Base-by-base conservation (phyloP, 495 filamentous ascomycete genomes). In the Darksidea phi region DNA sequence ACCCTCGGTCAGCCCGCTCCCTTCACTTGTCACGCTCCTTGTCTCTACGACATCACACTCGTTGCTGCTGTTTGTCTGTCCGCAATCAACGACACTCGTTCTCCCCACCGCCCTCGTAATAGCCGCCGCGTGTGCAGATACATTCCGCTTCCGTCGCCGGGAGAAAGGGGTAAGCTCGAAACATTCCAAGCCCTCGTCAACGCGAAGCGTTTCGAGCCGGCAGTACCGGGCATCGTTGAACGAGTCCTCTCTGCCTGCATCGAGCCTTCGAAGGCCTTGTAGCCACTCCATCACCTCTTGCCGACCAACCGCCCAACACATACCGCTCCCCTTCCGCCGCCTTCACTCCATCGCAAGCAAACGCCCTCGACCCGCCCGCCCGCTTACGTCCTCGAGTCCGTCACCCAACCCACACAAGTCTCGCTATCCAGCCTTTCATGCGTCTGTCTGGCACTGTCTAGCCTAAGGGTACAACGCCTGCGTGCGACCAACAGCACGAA, bases 151-250 rank as follows among this genome's bases (percentile, higher is more conserved):
- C 36, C 41, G 26, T 54, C 42, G 56, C 46, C 47, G 54, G 61
- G 50, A 63, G 28, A 59, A 28, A 61, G 53, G 64, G 64, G 45
- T 49, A 48, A 51, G 59, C 50, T 64, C 66, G 56, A 60, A 45
- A 57, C 66, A 68, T 68, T 68, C 61, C 66, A 64, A 51, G 61
- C 60, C 50, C 51, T 25, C 41, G 28, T 21, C 59, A 59, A 67
- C 64, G 48, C 64, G 34, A 28, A 42, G 64, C 55, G 64, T 67
- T 68, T 68, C 66, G 54, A 68, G 38, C 56, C 66, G 49, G 50
- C 61, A 64, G 57, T 61, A 45, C 38, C 46, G 52, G 66, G 50
- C 61, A 59, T 68, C 66, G 66, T 61, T 68, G 66, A 68, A 56
- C 66, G 66, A 68, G 66, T 61, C 56, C 57, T 64, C 57, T 47